Evolutionary conservation across 2,329 filamentous ascomycete species (phyloP), one percentile per base, ranked within the genome.

Genomic region (Colletotrichum sp.): DNA sequence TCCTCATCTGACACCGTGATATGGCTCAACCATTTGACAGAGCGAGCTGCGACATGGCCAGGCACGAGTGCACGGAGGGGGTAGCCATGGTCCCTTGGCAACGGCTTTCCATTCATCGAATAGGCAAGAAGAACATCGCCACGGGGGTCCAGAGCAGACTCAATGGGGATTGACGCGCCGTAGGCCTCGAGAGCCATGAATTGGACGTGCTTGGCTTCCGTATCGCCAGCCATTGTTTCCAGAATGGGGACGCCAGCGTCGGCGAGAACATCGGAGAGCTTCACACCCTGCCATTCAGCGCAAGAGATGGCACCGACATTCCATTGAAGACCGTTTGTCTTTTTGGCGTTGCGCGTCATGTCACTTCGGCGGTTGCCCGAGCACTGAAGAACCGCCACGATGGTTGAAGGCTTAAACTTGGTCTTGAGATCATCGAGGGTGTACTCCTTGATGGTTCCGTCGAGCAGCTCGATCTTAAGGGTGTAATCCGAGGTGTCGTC

Each of bases 11-110:
- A 90, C 3, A 94, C 85, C 0, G 90, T 88, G 69, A 94, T 91
- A 59, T 89, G 89, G 76, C 88, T 91, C 3, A 94, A 84, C 93
- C 92, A 94, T 80, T 94, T 94, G 77, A 94, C 92, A 7, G 90
- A 92, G 3, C 92, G 87, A 1, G 92, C 93, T 1, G 92, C 93
- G 3, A 94, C 92, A 66, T 91, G 89, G 0, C 93, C 93, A 0
- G 92, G 91, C 0, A 94, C 90, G 4, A 94, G 85, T 1, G 89
- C 89, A 3, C 92, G 87, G 16, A 94, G 82, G 1, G 93, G 93
- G 78, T 88, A 94, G 1, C 93, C 93, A 78, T 94, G 93, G 74
- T 94, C 92, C 3, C 87, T 88, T 0, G 92, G 91, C 2, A 94
- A 84, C 0, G 90, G 86, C 73, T 89, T 81, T 65, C 90, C 92